Evolutionary conservation across 1,139 yeast genomes (phyloP).

Genomic region (Suhomyces coccinellae): DNA sequence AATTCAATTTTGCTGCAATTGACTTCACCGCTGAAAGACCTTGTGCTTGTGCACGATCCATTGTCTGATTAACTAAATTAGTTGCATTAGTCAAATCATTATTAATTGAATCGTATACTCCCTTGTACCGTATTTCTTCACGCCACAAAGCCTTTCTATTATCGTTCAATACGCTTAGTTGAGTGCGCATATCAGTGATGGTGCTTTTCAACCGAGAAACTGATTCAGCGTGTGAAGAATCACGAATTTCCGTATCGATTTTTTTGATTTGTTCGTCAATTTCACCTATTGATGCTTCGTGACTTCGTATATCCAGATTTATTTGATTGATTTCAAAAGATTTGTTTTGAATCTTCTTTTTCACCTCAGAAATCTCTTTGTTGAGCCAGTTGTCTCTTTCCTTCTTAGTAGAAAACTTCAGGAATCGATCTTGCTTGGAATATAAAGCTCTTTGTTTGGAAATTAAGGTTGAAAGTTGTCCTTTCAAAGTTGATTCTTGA

Average conservation of each 20-base stretch:
- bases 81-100: conserved; percentile 60
- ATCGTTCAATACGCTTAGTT: conserved; percentile 55
- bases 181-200: conserved; percentile 38
- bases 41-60: conserved; percentile 68
- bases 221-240: conserved; percentile 20
- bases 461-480: conserved; percentile 43
- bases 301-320: conserved; percentile 20
- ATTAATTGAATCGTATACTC: conserved; percentile 54
- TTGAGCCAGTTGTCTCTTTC: conserved; percentile 75
- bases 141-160: conserved; percentile 77
- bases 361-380: conserved; percentile 27
- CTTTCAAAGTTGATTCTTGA: conserved; percentile 43
- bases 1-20: conserved; percentile 55
- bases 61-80: conserved; percentile 63
- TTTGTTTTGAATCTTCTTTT: conserved; percentile 22
- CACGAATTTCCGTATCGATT: conserved; percentile 33
- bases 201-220: conserved; percentile 32
- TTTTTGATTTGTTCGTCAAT: conserved; percentile 42
- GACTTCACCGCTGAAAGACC: conserved; percentile 70
- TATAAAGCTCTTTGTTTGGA: conserved; percentile 64
- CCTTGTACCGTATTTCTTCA: conserved; percentile 64
- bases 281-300: conserved; percentile 21
- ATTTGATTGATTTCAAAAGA: conserved; percentile 27
- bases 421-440: conserved; percentile 72
- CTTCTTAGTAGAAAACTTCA: conserved; percentile 53